Percentiles rank a stretch among this genome's conserved stretches.
These are phyloP conservation scores for Physcomitrellopsis africana DNA, from an alignment of 225 moss, liverwort and hornwort genomes.

Conservation along the genomic window DNA sequence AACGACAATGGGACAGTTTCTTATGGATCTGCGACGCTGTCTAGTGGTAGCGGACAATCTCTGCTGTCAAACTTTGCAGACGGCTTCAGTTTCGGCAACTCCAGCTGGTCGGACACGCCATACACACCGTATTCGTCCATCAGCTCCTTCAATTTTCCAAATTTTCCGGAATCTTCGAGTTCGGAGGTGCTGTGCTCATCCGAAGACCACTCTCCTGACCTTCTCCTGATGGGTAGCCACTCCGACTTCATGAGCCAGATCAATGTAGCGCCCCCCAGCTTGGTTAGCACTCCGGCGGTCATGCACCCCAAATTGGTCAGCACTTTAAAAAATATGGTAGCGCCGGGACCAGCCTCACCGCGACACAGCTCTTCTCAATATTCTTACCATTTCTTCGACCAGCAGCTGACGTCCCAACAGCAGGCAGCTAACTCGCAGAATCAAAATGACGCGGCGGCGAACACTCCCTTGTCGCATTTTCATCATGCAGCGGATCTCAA, in stretches of 20 bases:
- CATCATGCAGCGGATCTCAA: conserved; percentile 10
- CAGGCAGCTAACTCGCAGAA: not conserved
- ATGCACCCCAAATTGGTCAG: conserved; percentile 86
- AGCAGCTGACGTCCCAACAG: conserved; percentile 13
- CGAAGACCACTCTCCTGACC: conserved; percentile 28
- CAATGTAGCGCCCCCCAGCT: conserved; percentile 20
- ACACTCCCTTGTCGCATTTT: conserved; percentile 17
- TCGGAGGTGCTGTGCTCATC: too few relatives aligned
- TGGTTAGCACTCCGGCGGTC: conserved; percentile 29
- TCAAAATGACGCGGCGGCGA: conserved; percentile 7
- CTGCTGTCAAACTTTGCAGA: conserved; percentile 27
- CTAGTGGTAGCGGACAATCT: conserved; percentile 12
- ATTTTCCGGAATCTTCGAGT: not conserved
- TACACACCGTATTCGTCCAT: conserved; percentile 6
- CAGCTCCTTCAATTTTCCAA: conserved; percentile 32
- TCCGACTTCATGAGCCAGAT: conserved; percentile 44
- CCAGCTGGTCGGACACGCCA: conserved; percentile 18
- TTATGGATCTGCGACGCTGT: conserved; percentile 29
- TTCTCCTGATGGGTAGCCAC: conserved; percentile 25
- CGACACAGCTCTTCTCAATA: not conserved
- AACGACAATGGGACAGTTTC: conserved; percentile 39
- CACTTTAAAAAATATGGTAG: conserved; percentile 63
- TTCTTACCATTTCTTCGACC: conserved; percentile 36
- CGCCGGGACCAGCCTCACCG: conserved; percentile 44
- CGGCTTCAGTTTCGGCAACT: conserved; percentile 22